Conservation (phyloP, 2,329 filamentous ascomycete species). For the Microascus cirrosus region DNA sequence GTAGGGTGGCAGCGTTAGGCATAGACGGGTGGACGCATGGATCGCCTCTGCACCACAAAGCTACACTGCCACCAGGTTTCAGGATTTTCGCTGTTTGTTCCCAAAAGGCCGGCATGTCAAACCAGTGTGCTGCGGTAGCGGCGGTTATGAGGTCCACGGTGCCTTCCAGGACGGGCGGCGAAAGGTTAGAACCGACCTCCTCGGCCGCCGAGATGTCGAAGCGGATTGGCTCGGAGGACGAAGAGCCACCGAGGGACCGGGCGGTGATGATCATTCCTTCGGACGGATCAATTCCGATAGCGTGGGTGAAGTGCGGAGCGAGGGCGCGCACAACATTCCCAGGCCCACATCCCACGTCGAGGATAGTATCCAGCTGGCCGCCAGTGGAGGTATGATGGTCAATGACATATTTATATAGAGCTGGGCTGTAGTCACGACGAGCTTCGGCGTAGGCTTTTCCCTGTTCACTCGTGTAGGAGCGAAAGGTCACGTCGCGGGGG, state of each 20-base stretch:
- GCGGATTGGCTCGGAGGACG: slow-evolving; percentile 18
- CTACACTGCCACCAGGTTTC: slow-evolving; percentile 41
- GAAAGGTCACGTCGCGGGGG: slow-evolving; percentile 25
- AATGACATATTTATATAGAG: slow-evolving; percentile 34
- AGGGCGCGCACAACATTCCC: slow-evolving; percentile 35
- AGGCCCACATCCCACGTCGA: slow-evolving; percentile 48
- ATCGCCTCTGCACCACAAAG: slow-evolving; percentile 31
- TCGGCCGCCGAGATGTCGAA: slow-evolving; percentile 34
- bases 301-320: slow-evolving; percentile 30
- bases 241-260: slow-evolving; percentile 18
- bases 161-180: slow-evolving; percentile 15
- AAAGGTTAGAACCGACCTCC: slow-evolving; percentile 21
- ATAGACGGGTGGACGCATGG: slow-evolving; percentile 16
- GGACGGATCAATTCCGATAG: slow-evolving; percentile 38
- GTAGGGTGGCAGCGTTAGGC: slow-evolving; percentile 28
- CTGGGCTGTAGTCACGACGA: slow-evolving; percentile 28
- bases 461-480: slow-evolving; percentile 28
- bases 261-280: slow-evolving; percentile 41
- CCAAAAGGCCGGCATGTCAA: slow-evolving; percentile 42
- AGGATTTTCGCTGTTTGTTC: slow-evolving; percentile 29
- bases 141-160: slow-evolving; percentile 35
- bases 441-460: slow-evolving; percentile 28
- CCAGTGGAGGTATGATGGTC: slow-evolving; percentile 32
- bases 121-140: slow-evolving; percentile 45
- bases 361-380: slow-evolving; percentile 26